Base-by-base conservation (phyloP, 2,329 filamentous ascomycete species). In the Scytalidium sp. region DNA sequence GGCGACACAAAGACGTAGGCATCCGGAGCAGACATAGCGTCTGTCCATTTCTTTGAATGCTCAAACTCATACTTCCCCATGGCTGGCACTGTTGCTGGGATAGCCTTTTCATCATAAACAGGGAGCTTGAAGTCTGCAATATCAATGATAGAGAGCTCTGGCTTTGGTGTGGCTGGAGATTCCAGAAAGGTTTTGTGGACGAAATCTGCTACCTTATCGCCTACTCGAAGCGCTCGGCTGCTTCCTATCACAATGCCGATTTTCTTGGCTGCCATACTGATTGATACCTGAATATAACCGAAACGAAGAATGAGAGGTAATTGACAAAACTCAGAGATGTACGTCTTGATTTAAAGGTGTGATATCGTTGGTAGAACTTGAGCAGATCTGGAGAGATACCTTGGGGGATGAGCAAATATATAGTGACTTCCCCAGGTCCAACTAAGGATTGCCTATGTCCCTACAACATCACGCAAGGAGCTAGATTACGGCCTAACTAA, bases 1-100 rank as follows among this genome's bases (percentile, higher is more conserved):
- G 74, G 71, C 17, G 72, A 68, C 29, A 79, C 70, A 39, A 79
- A 64, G 39, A 80, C 60, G 60, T 76, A 78, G n/a, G 59, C 75
- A 45, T 75, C 70, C 61, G 74, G 67, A 19, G 61, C 60, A 13
- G 60, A 54, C 41, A 79, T 73, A 52, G 68, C 67, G 6, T 56
- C 57, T 21, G 66, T 72, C 75, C 76, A 80, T 1, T 61, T 63
- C n/a, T 62, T 66, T 17, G 69, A 69, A 59, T 74, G 67, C n/a
- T 67, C 65, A 29, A 72, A 58, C 5, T 62, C 52, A 55, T 71
- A 75, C 19, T 64, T 56, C 11, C 56, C 60, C 5, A 60, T 49
- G 0, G 53, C 57, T 3, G 71, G 71, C 0, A 75, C 64, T 54
- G 66, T 61, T 17, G 59, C 61, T 0, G 72, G 73, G 7, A 68